Evolutionary conservation across 768 basidiomycete genomes (phyloP), one percentile per base, ranked within the genome.

Genomic region (Dentipellis sp.): DNA sequence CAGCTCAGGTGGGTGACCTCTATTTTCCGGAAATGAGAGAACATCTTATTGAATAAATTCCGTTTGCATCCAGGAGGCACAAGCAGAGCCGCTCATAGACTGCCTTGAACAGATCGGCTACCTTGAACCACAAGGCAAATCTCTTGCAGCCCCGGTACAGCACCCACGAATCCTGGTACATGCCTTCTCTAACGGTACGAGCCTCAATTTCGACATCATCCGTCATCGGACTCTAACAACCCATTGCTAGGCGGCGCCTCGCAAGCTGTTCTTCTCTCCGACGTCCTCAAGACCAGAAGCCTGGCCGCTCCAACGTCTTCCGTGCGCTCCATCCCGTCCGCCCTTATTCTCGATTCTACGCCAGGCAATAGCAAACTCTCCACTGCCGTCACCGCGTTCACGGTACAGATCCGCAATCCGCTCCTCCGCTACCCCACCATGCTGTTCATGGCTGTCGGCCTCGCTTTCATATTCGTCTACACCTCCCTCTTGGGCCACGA

Each of bases 291-390:
- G 17, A 7, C 9, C 23, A 14, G 7, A 52, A 46, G 35, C 37
- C 36, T 11, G 48, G 55, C 8, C 53, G 52, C 19, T 19, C 29
- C 14, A 45, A 45, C 19, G 29, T 46, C 29, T 40, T 57, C 29
- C 23, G 17, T 10, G 17, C 29, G 29, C 29, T 29, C 29, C 6
- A 29, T 50, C 29, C 51, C 57, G 16, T 53, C 45, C 51, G 62
- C 59, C 21, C 17, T 64, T 29, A 53, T 64, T 42, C 42, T 64
- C 42, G 63, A 64, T 51, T 64, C 63, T 0, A 39, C 56, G 1
- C 63, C 63, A 1, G 63, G 59, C 7, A 50, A 38, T 10, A 46
- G 14, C 12, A 42, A 21, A 12, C 36, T 58, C 11, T 1, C 8
- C 14, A 40, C 46, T 17, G 45, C 59, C 21, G 42, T 56, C 14